Evolutionary conservation across 345 rosid species (phyloP).

Genomic region (Odontarrhena argentea): DNA sequence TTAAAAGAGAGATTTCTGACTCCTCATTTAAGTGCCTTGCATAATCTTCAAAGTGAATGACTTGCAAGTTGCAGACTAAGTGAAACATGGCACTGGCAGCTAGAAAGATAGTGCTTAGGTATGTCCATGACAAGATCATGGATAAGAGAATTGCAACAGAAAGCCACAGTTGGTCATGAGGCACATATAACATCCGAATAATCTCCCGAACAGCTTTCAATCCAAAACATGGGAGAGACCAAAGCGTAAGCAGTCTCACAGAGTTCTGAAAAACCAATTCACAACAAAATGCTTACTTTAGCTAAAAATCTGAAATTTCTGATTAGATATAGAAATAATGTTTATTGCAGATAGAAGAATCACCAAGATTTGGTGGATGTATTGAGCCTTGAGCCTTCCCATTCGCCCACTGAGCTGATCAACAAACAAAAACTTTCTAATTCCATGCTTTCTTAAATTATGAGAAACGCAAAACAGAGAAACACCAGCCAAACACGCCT

Average conservation of each 20-base stretch:
- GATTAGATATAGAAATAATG: not conserved
- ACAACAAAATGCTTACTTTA: not conserved
- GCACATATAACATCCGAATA: slow-evolving; percentile 52
- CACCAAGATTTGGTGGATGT: slow-evolving; percentile 71
- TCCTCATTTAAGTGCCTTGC: slow-evolving; percentile 70
- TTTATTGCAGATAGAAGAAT: not conserved
- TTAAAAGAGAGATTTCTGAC: slow-evolving; percentile 60
- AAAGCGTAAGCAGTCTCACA: slow-evolving; percentile 57
- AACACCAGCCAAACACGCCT: slow-evolving; percentile 75
- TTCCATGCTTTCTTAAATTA: slow-evolving; percentile 77
- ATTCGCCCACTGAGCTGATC: slow-evolving; percentile 65
- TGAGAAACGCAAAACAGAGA: slow-evolving; percentile 75
- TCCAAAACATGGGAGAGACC: slow-evolving; percentile 75
- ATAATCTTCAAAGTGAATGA: slow-evolving; percentile 82
- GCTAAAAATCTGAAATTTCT: not conserved
- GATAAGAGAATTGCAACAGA: slow-evolving; percentile 57
- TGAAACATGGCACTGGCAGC: slow-evolving; percentile 81
- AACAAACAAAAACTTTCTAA: slow-evolving; percentile 71
- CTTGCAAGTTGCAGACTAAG: slow-evolving; percentile 89
- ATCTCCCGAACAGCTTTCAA: slow-evolving; percentile 70
- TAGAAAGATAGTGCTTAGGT: slow-evolving; percentile 63
- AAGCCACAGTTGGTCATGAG: slow-evolving; percentile 66
- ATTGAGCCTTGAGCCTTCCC: slow-evolving; percentile 52
- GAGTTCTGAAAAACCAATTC: slow-evolving; percentile 53
- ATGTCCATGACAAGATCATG: slow-evolving; percentile 76